Evolutionary conservation across 441 rosid species (phyloP).

Genomic region (Gossypium armourianum): DNA sequence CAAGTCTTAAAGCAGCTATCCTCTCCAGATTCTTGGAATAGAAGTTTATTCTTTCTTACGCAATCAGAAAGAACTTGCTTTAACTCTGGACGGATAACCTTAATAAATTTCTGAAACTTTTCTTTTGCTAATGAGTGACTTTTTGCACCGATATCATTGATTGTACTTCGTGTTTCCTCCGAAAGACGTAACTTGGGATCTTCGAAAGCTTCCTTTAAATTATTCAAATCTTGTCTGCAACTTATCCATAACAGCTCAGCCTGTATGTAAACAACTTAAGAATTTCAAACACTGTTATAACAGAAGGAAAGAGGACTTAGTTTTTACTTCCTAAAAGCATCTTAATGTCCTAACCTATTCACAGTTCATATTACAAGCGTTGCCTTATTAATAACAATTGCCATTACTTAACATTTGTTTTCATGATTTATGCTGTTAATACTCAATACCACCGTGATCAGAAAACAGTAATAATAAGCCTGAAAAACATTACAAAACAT

Average conservation of each 20-base stretch:
- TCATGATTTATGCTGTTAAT: neutral
- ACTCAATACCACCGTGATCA: neutral
- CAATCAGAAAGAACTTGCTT: slow-evolving; percentile 46
- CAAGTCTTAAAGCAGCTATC: slow-evolving; percentile 31
- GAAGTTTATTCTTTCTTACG: slow-evolving; percentile 36
- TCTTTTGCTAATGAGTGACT: slow-evolving; percentile 25
- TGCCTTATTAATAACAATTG: neutral
- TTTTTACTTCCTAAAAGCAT: neutral
- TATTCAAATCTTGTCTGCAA: slow-evolving; percentile 8
- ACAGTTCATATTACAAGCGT: neutral
- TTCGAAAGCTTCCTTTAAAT: slow-evolving; percentile 9
- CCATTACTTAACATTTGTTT: neutral
- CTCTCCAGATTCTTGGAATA: slow-evolving; percentile 27
- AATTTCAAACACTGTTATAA: neutral
- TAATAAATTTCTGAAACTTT: slow-evolving; percentile 32
- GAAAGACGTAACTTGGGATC: slow-evolving; percentile 36
- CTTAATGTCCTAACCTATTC: neutral
- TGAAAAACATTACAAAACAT: neutral
- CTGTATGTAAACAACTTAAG: slow-evolving; percentile 11
- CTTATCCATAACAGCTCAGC: slow-evolving; percentile 13
- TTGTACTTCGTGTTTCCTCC: slow-evolving; percentile 21
- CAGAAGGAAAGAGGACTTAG: neutral
- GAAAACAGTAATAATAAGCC: neutral
- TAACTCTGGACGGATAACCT: slow-evolving; percentile 31
- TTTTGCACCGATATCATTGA: slow-evolving; percentile 18